These are phyloP conservation scores for Aspergillus uvarum DNA, from an alignment of 2,329 filamentous ascomycete genomes.

Conservation along the genomic window DNA sequence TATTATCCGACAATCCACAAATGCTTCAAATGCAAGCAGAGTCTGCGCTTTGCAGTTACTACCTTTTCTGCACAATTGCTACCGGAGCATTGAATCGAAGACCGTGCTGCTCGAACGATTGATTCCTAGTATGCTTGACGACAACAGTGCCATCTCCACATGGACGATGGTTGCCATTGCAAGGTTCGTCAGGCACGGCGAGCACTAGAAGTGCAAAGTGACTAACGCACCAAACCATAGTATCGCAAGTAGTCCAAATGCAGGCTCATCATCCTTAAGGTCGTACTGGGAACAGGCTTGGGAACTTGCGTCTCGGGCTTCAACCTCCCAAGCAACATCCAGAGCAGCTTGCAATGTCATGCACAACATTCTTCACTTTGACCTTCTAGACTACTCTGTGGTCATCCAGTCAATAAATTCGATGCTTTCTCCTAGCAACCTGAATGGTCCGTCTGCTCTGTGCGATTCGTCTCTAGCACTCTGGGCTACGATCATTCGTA, in stretches of 20 bases:
- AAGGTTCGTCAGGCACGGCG: constrained; percentile 56
- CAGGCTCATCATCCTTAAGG: constrained; percentile 45
- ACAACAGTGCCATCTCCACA: constrained; percentile 64
- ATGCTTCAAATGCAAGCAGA: constrained; percentile 40
- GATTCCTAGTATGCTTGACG: constrained; percentile 63
- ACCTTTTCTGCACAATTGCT: constrained; percentile 51
- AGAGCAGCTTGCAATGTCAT: constrained; percentile 76
- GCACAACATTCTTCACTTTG: constrained; percentile 63
- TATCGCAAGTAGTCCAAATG: constrained; percentile 31
- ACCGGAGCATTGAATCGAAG: constrained; percentile 54
- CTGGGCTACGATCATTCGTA: constrained; percentile 67
- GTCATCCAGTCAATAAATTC: constrained; percentile 69
- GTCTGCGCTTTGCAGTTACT: constrained; percentile 56
- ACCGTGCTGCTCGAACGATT: constrained; percentile 59
- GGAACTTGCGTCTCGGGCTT: constrained; percentile 69
- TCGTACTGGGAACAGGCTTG: constrained; percentile 70
- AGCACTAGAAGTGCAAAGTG: neutral
- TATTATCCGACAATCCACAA: constrained; percentile 36
- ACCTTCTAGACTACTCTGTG: constrained; percentile 66
- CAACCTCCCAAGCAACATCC: constrained; percentile 69
- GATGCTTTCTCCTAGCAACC: constrained; percentile 73
- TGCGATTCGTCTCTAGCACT: constrained; percentile 77
- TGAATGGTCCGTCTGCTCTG: constrained; percentile 74
- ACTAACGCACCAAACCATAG: constrained; percentile 26
- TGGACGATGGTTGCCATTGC: constrained; percentile 86